These are phyloP conservation scores for Berberis vulgaris DNA, from an alignment of 164 flowering plant genomes.

Conservation along the genomic window DNA sequence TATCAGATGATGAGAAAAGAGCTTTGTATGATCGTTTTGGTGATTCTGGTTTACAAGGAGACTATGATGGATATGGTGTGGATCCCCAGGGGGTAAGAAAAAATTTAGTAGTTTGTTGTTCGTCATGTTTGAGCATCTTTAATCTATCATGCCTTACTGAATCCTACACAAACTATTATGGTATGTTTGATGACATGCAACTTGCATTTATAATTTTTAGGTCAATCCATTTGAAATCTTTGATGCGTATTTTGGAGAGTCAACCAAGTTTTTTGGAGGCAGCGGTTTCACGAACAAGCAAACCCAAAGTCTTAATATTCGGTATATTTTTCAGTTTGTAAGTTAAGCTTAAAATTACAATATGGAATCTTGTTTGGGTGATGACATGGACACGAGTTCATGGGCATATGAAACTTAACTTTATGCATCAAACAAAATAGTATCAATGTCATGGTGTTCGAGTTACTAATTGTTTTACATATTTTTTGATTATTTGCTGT, in stretches of 20 bases:
- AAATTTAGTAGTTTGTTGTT: background rate
- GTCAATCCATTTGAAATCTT: conserved; percentile 85
- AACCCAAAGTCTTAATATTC: conserved; percentile 50
- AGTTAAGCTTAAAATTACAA: too few relatives aligned
- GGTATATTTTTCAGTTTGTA: conserved; percentile 31
- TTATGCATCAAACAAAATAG: too few relatives aligned
- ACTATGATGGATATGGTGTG: conserved; percentile 35
- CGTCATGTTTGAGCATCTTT: background rate
- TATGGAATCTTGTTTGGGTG: too few relatives aligned
- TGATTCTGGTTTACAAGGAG: conserved; percentile 78
- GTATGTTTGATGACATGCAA: conserved; percentile 1
- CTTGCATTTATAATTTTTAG: conserved; percentile 25
- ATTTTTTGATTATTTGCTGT: too few relatives aligned
- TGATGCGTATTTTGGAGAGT: conserved; percentile 67
- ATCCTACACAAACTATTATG: background rate
- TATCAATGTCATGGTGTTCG: too few relatives aligned
- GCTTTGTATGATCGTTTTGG: conserved; percentile 91
- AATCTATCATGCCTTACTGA: background rate
- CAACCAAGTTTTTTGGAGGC: conserved; percentile 62
- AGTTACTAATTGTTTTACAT: too few relatives aligned
- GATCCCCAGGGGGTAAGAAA: conserved; percentile 52
- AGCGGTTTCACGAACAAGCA: conserved; percentile 29
- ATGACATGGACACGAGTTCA: too few relatives aligned
- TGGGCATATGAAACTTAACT: too few relatives aligned
- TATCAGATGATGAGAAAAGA: conserved; percentile 88